phyloP scores from a whole-genome alignment of 1,284 basidiomycete genomes.

The Exsudoporus floridanus region DNA sequence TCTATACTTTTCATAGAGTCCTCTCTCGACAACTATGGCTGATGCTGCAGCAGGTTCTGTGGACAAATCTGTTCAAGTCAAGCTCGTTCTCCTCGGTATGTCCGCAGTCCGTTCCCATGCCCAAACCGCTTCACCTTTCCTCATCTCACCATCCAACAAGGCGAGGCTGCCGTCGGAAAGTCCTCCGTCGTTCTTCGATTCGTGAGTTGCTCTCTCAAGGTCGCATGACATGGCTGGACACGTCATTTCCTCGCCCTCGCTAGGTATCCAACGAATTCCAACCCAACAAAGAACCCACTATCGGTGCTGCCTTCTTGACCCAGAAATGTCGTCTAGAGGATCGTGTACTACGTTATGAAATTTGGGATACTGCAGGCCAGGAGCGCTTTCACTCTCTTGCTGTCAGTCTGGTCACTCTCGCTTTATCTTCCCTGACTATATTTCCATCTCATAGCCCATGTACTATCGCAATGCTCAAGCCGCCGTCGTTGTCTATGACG shows the following conservation, averaged over 20 bases:
- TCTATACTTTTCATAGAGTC: neutral
- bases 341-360: slow-evolving; percentile 91
- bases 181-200: slow-evolving; percentile 99
- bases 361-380: slow-evolving; percentile 95
- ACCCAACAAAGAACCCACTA: slow-evolving; percentile 97
- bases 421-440: slow-evolving; percentile 6
- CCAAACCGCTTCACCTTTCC: neutral
- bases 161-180: slow-evolving; percentile 99
- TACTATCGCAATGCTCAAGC: slow-evolving; percentile 99
- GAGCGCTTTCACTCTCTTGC: slow-evolving; percentile 93
- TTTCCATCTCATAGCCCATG: slow-evolving; percentile 67
- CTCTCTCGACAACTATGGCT: slow-evolving; percentile 46
- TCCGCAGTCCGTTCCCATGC: slow-evolving; percentile 5
- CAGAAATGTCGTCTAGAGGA: slow-evolving; percentile 92
- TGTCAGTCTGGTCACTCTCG: slow-evolving; percentile 43
- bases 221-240: neutral
- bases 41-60: slow-evolving; percentile 68
- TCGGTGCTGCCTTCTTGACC: slow-evolving; percentile 92
- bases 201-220: slow-evolving; percentile 50
- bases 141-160: slow-evolving; percentile 44
- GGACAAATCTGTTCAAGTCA: slow-evolving; percentile 60
- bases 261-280: slow-evolving; percentile 94
- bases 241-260: slow-evolving; percentile 12
- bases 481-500: slow-evolving; percentile 97
- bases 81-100: slow-evolving; percentile 61